Evolutionary conservation across 306 rosid genomes (phyloP).

Genomic region (Spatholobus suberectus): DNA sequence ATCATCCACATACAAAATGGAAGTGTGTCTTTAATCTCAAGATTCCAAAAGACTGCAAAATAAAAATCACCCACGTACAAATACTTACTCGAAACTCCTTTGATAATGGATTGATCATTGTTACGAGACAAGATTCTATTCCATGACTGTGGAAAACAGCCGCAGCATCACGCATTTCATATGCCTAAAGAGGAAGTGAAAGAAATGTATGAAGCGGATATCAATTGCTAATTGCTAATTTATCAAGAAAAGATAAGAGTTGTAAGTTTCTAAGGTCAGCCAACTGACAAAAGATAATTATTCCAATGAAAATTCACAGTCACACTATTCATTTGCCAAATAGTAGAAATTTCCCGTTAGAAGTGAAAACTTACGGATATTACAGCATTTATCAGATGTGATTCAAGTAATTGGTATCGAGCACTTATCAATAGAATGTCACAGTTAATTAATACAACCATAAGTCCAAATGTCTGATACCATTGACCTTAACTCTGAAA

Average conservation of each 20-base stretch:
- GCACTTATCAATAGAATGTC: background rate
- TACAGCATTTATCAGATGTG: constrained; percentile 5
- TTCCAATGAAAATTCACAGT: constrained; percentile 13
- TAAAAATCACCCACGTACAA: background rate
- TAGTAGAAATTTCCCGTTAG: constrained; percentile 15
- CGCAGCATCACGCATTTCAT: constrained; percentile 81
- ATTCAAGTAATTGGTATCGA: constrained; percentile 2
- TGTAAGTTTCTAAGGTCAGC: constrained; percentile 11
- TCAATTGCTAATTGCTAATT: constrained; percentile 24
- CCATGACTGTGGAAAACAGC: constrained; percentile 96
- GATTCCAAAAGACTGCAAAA: constrained; percentile 1
- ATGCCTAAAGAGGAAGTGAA: constrained; percentile 65
- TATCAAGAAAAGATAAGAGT: constrained; percentile 12
- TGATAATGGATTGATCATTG: constrained; percentile 84
- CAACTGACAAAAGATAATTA: constrained; percentile 3
- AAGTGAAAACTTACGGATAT: constrained; percentile 12
- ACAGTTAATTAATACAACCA: constrained; percentile 4
- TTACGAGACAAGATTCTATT: constrained; percentile 86
- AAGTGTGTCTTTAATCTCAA: constrained; percentile 32
- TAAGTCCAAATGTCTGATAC: constrained; percentile 16
- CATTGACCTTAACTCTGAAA: constrained; percentile 2
- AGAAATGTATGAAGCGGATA: background rate
- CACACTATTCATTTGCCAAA: constrained; percentile 27
- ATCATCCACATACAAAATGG: constrained; percentile 10
- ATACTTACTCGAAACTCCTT: constrained; percentile 92